Evolutionary conservation across 441 rosid species (phyloP), one percentile per base, ranked within the genome.

Genomic region (Gossypium trilobum): DNA sequence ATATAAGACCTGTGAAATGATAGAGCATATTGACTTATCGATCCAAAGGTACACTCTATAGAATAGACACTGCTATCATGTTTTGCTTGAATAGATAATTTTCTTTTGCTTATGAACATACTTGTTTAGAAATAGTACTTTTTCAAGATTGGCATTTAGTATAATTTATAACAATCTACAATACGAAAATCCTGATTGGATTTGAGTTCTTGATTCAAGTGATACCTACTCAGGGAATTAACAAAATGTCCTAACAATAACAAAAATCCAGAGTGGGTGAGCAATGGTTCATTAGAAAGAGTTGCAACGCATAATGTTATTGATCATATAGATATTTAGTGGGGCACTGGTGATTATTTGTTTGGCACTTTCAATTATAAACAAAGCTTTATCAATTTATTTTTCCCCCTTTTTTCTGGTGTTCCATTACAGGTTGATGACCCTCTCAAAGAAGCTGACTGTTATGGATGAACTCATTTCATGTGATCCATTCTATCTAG

Each of bases 1-100:
- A 79, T 95, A 92, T 80, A 95, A 95, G 84, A 82, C 90, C 65
- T 85, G 91, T 76, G 90, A 85, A 77, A 91, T 95, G 98, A 90
- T 92, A 22, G 91, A 92, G 86, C 80, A 68, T 59, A 83, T 92
- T 68, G 99, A 92, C 84, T 88, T 90, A 14, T 92, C 92, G 11
- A 92, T 95, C 77, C 93, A 88, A 76, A 89, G 97, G 99, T 91
- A 88, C 55, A 60, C 42, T 39, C 4, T 42, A 67, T 23, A 48
- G 36, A 23, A 66, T 67, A 25, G 56, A 25, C 42, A 13, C 42
- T 1, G 1, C 5, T 16, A 1, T 68, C 60, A 9, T 29, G 72
- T 68, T 27, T 50, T 10, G 48, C 39, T 52, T 51, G 42, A 17
- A 51, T 51, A 17, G 58, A 51, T 27, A 51, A 25, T 29, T 25